phyloP scores from a whole-genome alignment of 371 early-diverging fungal genomes.

The Mortierella sp. region DNA sequence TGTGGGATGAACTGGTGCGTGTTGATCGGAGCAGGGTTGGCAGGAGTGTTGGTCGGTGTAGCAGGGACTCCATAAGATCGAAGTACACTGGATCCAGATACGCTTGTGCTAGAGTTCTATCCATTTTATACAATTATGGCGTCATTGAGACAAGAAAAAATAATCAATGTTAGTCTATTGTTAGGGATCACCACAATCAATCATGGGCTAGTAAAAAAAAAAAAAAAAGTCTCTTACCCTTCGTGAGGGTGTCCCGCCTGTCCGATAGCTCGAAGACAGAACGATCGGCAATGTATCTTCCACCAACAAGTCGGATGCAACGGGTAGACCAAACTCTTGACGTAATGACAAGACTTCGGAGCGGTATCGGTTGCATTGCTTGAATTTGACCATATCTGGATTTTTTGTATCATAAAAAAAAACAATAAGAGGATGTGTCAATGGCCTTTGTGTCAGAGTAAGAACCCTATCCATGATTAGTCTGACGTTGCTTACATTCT shows the following conservation, averaged over 20 bases:
- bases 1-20: constrained; percentile 34
- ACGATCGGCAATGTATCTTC: constrained; percentile 56
- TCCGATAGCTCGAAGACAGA: constrained; percentile 41
- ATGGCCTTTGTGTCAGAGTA: too few species aligned
- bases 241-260: constrained; percentile 42
- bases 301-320: constrained; percentile 62
- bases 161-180: too few species aligned
- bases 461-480: background rate
- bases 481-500: constrained; percentile 63
- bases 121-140: background rate
- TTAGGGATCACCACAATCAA: too few species aligned
- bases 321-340: constrained; percentile 65
- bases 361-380: constrained; percentile 75
- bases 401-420: background rate
- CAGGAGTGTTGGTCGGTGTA: constrained; percentile 49
- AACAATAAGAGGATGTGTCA: background rate
- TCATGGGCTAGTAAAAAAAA: too few species aligned
- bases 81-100: constrained; percentile 24
- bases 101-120: constrained; percentile 47
- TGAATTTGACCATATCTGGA: constrained; percentile 68
- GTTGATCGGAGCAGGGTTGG: constrained; percentile 45
- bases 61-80: constrained; percentile 37
- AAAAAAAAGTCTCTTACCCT: constrained; percentile 19
- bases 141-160: background rate
- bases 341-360: constrained; percentile 77